phyloP scores from a whole-genome alignment of 1,284 basidiomycete genomes.

The Sanghuangporus weigelae region DNA sequence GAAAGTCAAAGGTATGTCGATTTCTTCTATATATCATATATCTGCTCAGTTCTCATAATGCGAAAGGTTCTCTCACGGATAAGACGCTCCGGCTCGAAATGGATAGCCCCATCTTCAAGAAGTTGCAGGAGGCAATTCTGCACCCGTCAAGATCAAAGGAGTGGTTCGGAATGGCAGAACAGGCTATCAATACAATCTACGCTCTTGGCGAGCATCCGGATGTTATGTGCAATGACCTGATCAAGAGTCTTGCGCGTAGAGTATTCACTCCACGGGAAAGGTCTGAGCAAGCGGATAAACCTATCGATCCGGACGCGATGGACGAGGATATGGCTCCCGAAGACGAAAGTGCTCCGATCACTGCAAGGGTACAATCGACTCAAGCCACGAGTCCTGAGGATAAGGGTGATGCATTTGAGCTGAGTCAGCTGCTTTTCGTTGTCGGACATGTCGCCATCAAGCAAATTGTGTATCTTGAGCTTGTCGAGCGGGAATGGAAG shows the following conservation, averaged over 20 bases:
- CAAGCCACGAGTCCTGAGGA: constrained; percentile 32
- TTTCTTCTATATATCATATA: background rate
- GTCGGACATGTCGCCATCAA: constrained; percentile 98
- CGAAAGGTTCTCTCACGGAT: constrained; percentile 74
- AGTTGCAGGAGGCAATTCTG: constrained; percentile 76
- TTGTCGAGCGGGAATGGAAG: constrained; percentile 97
- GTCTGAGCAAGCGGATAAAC: constrained; percentile 11
- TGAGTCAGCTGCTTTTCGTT: constrained; percentile 89
- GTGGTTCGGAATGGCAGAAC: constrained; percentile 96
- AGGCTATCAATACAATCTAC: constrained; percentile 95
- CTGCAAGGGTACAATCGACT: constrained; percentile 16
- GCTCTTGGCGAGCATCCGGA: constrained; percentile 93
- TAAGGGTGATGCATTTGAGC: constrained; percentile 74
- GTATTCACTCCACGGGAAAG: constrained; percentile 48
- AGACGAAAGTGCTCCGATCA: constrained; percentile 15
- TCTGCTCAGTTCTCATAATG: background rate
- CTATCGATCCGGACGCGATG: constrained; percentile 44
- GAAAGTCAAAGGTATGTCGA: constrained; percentile 84
- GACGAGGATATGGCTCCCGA: constrained; percentile 38
- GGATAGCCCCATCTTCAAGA: constrained; percentile 83
- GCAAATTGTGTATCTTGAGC: constrained; percentile 93
- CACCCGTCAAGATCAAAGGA: constrained; percentile 78
- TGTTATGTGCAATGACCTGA: constrained; percentile 73
- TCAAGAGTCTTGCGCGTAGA: constrained; percentile 73
- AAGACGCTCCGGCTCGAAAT: constrained; percentile 86